Conservation (phyloP, 768 basidiomycete species). For the Mycena vitilis region DNA sequence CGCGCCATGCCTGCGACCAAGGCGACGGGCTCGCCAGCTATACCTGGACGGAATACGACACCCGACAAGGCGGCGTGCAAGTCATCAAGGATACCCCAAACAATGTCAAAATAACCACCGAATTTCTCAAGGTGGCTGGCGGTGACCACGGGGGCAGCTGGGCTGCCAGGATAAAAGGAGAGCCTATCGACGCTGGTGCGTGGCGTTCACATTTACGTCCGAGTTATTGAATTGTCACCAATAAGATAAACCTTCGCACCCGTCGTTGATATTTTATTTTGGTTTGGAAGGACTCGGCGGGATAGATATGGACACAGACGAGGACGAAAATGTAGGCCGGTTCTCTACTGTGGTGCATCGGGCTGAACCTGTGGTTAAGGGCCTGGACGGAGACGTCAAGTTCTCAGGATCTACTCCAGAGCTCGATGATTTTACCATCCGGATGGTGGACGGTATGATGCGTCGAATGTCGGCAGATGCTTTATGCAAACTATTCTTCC, state of each 20-base stretch:
- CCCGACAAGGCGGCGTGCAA: slow-evolving; percentile 87
- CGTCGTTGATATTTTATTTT: slow-evolving; percentile 87
- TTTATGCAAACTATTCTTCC: slow-evolving; percentile 22
- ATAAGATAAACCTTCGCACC: slow-evolving; percentile 63
- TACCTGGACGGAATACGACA: slow-evolving; percentile 90
- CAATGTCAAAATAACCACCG: slow-evolving; percentile 87
- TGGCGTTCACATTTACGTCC: slow-evolving; percentile 16
- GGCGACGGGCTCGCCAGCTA: slow-evolving; percentile 84
- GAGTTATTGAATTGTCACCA: slow-evolving; percentile 10
- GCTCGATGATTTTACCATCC: slow-evolving; percentile 84
- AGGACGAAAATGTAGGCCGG: slow-evolving; percentile 73
- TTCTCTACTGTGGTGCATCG: background rate
- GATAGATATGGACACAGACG: slow-evolving; percentile 82
- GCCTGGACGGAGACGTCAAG: slow-evolving; percentile 74
- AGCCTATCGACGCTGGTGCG: slow-evolving; percentile 77
- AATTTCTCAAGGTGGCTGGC: slow-evolving; percentile 87
- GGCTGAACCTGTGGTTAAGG: slow-evolving; percentile 57
- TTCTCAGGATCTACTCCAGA: slow-evolving; percentile 82
- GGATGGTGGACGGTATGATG: slow-evolving; percentile 77
- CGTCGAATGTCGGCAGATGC: background rate
- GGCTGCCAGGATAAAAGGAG: slow-evolving; percentile 86
- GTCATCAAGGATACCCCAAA: slow-evolving; percentile 84
- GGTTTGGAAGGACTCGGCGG: slow-evolving; percentile 90
- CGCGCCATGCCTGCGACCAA: slow-evolving; percentile 92
- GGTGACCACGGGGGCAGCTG: slow-evolving; percentile 89